These are phyloP conservation scores for Trichoderma aggressivum DNA, from an alignment of 2,329 filamentous ascomycete species.

Conservation along the genomic window DNA sequence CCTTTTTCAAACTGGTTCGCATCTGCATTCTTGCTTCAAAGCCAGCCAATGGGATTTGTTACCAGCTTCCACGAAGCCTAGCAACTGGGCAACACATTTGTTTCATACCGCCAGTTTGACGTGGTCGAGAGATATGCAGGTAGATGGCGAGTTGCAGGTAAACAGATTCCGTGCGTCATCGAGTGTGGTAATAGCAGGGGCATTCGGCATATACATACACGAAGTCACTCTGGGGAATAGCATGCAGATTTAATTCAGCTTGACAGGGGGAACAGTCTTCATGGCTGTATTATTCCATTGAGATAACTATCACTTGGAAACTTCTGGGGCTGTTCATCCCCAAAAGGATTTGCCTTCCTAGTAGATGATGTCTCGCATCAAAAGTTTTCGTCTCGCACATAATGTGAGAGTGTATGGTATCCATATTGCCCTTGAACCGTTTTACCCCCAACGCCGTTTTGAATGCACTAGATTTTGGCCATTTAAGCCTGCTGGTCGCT, in stretches of 20 bases:
- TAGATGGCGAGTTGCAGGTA: not conserved
- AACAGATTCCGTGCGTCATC: not conserved
- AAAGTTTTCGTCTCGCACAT: constrained; percentile 30
- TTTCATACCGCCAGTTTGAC: not conserved
- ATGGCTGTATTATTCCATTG: constrained; percentile 38
- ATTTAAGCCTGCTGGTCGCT: constrained; percentile 66
- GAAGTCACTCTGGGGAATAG: not conserved
- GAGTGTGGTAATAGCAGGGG: not conserved
- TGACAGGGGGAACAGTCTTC: constrained; percentile 31
- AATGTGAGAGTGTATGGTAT: constrained; percentile 33
- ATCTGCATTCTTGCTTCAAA: not conserved
- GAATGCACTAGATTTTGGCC: constrained; percentile 27
- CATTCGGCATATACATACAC: not conserved
- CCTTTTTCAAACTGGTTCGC: not conserved
- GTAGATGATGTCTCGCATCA: constrained; percentile 24
- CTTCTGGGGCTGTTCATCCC: not conserved
- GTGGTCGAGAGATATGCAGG: not conserved
- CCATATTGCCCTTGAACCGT: constrained; percentile 33
- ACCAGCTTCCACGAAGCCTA: not conserved
- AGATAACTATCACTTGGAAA: constrained; percentile 24
- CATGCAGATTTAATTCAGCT: not conserved
- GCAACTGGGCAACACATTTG: not conserved
- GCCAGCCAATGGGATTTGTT: not conserved
- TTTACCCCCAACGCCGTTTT: constrained; percentile 44
- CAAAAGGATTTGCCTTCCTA: constrained; percentile 21